These are phyloP conservation scores for Colletotrichum noveboracense DNA, from an alignment of 2,329 filamentous ascomycete species.

Conservation along the genomic window DNA sequence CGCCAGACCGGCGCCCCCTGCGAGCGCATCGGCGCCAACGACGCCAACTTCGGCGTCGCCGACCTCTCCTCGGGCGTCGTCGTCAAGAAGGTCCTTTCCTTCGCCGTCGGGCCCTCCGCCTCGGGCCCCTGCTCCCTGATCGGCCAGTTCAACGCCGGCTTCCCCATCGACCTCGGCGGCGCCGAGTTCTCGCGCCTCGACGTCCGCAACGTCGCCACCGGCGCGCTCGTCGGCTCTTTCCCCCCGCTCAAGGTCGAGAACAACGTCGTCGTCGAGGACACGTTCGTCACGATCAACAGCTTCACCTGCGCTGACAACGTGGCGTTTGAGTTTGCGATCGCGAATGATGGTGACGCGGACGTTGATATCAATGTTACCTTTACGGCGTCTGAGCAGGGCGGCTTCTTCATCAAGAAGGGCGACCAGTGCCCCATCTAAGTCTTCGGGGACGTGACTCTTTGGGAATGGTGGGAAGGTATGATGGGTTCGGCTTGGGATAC, in stretches of 20 bases:
- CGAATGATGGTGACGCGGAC: background rate
- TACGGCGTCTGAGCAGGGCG: background rate
- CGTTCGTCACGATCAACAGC: conserved; percentile 9
- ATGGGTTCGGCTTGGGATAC: background rate
- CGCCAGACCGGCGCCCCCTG: background rate
- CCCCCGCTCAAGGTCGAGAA: background rate
- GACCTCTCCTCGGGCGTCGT: conserved; percentile 1
- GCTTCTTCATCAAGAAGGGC: conserved; percentile 7
- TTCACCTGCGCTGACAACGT: background rate
- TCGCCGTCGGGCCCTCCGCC: background rate
- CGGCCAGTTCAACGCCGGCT: conserved; percentile 4
- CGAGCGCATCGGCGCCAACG: background rate
- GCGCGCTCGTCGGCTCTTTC: conserved; percentile 13
- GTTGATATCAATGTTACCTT: conserved; percentile 3
- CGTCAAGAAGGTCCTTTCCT: conserved; percentile 6
- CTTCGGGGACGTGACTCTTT: background rate
- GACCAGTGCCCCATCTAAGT: conserved; percentile 10
- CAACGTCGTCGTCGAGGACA: background rate
- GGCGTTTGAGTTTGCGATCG: conserved; percentile 2
- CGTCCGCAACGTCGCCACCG: background rate
- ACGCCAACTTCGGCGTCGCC: conserved; percentile 10
- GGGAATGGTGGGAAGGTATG: too few relatives aligned
- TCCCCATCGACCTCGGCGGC: conserved; percentile 9
- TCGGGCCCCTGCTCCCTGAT: conserved; percentile 10
- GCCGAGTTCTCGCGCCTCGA: conserved; percentile 5